Conservation (phyloP, 139 green algal genomes). For the Dunaliella sp. region DNA sequence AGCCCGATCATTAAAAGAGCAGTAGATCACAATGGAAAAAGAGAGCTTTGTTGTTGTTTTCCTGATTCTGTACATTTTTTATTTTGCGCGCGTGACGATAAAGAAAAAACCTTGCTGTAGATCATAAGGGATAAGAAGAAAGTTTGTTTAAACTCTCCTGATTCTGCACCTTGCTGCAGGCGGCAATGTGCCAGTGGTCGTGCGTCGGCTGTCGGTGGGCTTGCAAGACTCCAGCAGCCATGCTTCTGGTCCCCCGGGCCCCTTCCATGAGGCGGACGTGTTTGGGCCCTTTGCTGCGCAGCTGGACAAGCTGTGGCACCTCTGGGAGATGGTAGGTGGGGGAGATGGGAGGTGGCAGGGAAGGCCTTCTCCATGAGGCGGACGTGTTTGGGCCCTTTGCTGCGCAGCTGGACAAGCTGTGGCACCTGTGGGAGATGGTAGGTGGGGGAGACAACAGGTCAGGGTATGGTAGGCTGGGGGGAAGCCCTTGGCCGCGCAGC, state of each 20-base stretch:
- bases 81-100: background rate
- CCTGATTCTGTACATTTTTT: background rate
- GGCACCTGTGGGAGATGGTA: conserved; percentile 83
- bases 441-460: too few species aligned
- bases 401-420: conserved; percentile 40
- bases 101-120: background rate
- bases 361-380: conserved; percentile 7
- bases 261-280: conserved; percentile 17
- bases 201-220: background rate
- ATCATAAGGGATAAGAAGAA: too few species aligned
- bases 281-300: conserved; percentile 28
- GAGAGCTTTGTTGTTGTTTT: background rate
- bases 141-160: too few species aligned
- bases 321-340: conserved; percentile 79
- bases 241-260: background rate
- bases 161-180: background rate
- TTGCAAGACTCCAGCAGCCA: background rate
- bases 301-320: conserved; percentile 55
- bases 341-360: too few species aligned
- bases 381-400: conserved; percentile 27
- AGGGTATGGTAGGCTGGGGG: too few species aligned
- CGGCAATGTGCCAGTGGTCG: background rate
- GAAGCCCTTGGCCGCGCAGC: conserved; percentile 20
- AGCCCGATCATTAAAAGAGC: background rate
- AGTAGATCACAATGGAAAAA: background rate